Base-by-base conservation (phyloP, 2,329 filamentous ascomycete species). In the Balansia obtecta region DNA sequence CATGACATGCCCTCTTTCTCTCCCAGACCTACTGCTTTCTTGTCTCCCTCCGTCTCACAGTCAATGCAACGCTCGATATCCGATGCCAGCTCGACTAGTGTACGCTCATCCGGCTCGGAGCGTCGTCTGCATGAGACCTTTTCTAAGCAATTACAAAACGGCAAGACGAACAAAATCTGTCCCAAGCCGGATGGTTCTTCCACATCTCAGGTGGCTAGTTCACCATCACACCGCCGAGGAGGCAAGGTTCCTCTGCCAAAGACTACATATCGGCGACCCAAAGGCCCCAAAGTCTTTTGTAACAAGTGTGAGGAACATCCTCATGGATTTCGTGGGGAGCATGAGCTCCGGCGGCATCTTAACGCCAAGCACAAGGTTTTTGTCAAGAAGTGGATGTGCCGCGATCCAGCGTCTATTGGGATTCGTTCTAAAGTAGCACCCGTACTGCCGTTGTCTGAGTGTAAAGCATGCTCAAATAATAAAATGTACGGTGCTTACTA, bases 401-500 rank as follows among this genome's bases (percentile, higher is more conserved):
- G 76, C 33, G 76, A 82, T 55, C 79, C 80, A 1, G 59, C 62
- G 11, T 57, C 60, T 0, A 61, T 59, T 15, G 71, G 71, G 8
- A 60, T 71, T 2, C 55, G 58, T 16, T 64, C 67, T 53, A 56
- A 66, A 69, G 77, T 65, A 58, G 73, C 58, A 63, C 80, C 69
- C 66, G 75, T 76, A 68, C 77, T 67, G 48, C 83, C 89, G 40
- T 76, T 97, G 34, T 72, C 74, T 47, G 85, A 85, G 57, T 96
- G 90, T 77, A 95, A 95, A 67, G 79, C 86, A 45, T 97, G 91
- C 65, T 77, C 75, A 46, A 76, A 76, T 43, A 70, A 76, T 50
- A 96, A 95, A 71, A 77, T 79, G 52, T 97, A 97, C 59, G 86
- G 86, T 3, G 87, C 86, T 15, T 93, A 96, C 69, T 96, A 97